Percentiles rank a stretch among this genome's conserved stretches.
Evolutionary conservation across 192 early-diverging fungal genomes (phyloP).

Genomic region (Chytriomyces hyalinus): DNA sequence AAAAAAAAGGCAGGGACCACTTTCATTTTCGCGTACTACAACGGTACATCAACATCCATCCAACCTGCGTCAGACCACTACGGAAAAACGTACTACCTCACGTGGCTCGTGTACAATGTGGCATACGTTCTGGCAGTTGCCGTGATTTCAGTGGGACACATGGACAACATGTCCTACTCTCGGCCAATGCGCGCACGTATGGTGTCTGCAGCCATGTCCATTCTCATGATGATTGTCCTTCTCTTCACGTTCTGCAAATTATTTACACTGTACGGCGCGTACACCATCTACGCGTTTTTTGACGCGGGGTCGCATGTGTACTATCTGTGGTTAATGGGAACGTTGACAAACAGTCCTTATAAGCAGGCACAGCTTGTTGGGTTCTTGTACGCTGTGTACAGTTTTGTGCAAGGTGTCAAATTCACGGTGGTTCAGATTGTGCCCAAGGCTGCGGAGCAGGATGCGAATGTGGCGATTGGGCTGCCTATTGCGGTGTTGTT

Average conservation of each 20-base stretch:
- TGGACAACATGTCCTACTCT: slow-evolving; percentile 5
- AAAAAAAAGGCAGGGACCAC: no score
- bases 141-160: neutral
- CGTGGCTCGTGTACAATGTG: neutral
- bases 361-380: slow-evolving; percentile 10
- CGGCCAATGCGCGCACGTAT: slow-evolving; percentile 7
- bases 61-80: no score
- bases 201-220: slow-evolving; percentile 5
- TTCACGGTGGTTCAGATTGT: neutral
- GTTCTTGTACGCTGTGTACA: slow-evolving; percentile 9
- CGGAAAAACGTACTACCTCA: no score
- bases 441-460: neutral
- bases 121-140: slow-evolving; percentile 10
- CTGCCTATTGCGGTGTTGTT: slow-evolving; percentile 1
- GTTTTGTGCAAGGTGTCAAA: neutral
- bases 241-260: neutral
- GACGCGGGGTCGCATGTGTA: slow-evolving; percentile 5
- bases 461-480: slow-evolving; percentile 1
- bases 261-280: slow-evolving; percentile 1
- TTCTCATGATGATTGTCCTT: neutral
- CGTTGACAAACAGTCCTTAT: slow-evolving; percentile 1
- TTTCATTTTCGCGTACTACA: no score
- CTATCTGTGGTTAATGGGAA: neutral
- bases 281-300: slow-evolving; percentile 14
- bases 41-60: no score